Conservation (phyloP, 192 early-diverging fungal species). For the Backusella tuberculispora region DNA sequence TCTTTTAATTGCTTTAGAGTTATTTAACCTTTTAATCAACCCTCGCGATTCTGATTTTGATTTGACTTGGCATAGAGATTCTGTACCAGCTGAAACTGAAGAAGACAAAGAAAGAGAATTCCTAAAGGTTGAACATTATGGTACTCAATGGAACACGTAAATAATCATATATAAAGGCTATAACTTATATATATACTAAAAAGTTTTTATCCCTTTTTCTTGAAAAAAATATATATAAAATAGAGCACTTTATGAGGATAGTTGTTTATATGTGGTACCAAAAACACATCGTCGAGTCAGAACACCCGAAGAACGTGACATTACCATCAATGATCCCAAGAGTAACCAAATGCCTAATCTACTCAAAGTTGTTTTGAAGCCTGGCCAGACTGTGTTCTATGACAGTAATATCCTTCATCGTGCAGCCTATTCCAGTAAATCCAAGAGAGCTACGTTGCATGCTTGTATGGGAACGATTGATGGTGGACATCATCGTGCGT, state of each 20-base stretch:
- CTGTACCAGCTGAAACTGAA: slow-evolving; percentile 39
- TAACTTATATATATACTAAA: not conserved
- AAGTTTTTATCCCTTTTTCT: not conserved
- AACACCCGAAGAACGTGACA: slow-evolving; percentile 46
- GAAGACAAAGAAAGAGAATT: slow-evolving; percentile 43
- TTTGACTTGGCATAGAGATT: slow-evolving; percentile 53
- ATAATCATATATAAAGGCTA: not conserved
- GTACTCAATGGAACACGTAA: slow-evolving; percentile 57
- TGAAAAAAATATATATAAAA: too few relatives aligned
- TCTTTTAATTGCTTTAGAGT: slow-evolving; percentile 29
- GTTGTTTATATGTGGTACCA: slow-evolving; percentile 49
- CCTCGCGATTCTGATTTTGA: slow-evolving; percentile 50
- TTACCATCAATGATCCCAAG: slow-evolving; percentile 48
- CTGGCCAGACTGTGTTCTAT: slow-evolving; percentile 57
- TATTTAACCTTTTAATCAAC: slow-evolving; percentile 55
- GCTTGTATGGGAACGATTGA: slow-evolving; percentile 51
- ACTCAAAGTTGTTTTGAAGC: slow-evolving; percentile 38
- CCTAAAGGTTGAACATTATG: slow-evolving; percentile 51
- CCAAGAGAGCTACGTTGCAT: slow-evolving; percentile 49
- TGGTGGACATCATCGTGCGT: slow-evolving; percentile 50
- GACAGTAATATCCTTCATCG: slow-evolving; percentile 57
- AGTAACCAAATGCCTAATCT: slow-evolving; percentile 46
- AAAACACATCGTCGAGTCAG: slow-evolving; percentile 46
- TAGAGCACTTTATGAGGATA: slow-evolving; percentile 52
- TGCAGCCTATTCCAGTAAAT: slow-evolving; percentile 41